Conservation (phyloP, 2,329 filamentous ascomycete species). For the Cordyceps sp. region DNA sequence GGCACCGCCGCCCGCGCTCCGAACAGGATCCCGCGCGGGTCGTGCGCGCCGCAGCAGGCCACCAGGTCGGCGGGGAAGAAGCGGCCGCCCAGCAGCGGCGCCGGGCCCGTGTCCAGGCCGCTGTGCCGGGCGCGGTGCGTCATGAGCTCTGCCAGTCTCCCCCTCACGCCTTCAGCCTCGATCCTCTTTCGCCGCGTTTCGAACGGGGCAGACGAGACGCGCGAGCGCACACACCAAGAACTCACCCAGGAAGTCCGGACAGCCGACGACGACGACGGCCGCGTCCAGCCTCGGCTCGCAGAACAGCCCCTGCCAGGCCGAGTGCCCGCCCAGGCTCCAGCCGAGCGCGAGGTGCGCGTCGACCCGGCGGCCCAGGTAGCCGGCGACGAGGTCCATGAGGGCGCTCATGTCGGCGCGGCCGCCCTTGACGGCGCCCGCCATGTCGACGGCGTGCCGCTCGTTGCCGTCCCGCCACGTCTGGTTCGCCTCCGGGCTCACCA, state of each 20-base stretch:
- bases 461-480: constrained; percentile 69
- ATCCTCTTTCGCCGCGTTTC: not conserved
- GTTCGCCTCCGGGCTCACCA: constrained; percentile 53
- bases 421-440: constrained; percentile 63
- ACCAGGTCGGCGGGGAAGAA: constrained; percentile 63
- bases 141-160: constrained; percentile 57
- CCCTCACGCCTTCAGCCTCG: too few relatives aligned
- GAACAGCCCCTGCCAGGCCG: constrained; percentile 70
- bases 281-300: constrained; percentile 64
- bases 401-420: constrained; percentile 60
- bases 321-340: constrained; percentile 74
- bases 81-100: constrained; percentile 54
- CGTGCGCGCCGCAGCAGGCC: constrained; percentile 42
- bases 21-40: constrained; percentile 64
- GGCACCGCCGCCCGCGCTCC: constrained; percentile 31
- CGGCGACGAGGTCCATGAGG: constrained; percentile 62
- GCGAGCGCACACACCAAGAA: too few relatives aligned
- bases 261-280: constrained; percentile 69
- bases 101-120: constrained; percentile 34
- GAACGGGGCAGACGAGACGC: too few relatives aligned
- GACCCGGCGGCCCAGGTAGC: constrained; percentile 40
- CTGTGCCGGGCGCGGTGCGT: constrained; percentile 58
- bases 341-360: constrained; percentile 62
- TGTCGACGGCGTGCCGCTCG: constrained; percentile 70
- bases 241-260: constrained; percentile 64